A percentile compares a stretch with the other conserved stretches of the same genome.
Conservation (phyloP, 257 asterid species). For the Thymus mandschuricus region DNA sequence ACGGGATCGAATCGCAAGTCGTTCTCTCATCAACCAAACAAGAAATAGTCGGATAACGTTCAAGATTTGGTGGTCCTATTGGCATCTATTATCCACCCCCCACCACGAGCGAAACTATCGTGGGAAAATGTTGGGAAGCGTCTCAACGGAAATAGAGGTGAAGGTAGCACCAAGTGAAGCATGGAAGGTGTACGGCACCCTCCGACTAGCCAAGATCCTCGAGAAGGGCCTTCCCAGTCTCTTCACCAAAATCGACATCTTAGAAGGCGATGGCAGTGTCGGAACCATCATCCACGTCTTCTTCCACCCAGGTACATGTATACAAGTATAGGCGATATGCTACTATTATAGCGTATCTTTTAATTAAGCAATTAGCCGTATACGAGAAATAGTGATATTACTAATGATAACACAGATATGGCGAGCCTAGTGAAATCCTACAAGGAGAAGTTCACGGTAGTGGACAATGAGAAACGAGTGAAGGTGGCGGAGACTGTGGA, state of each 20-base stretch:
- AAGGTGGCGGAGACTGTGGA: slow-evolving; percentile 56
- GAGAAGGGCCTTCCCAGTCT: slow-evolving; percentile 37
- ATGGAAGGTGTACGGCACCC: slow-evolving; percentile 58
- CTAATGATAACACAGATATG: slow-evolving; percentile 23
- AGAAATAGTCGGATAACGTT: too few species aligned
- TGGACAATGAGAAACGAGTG: slow-evolving; percentile 54
- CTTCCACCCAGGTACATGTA: slow-evolving; percentile 39
- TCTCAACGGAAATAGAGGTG: slow-evolving; percentile 44
- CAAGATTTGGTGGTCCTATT: too few species aligned
- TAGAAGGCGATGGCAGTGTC: slow-evolving; percentile 56
- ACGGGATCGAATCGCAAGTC: too few species aligned
- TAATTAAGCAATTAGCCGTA: too few species aligned
- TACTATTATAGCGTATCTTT: too few species aligned
- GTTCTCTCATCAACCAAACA: too few species aligned
- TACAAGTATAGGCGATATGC: slow-evolving; percentile 1
- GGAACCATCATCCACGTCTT: slow-evolving; percentile 54
- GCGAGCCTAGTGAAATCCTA: slow-evolving; percentile 31
- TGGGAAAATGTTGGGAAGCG: slow-evolving; percentile 31
- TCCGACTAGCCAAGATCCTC: slow-evolving; percentile 37
- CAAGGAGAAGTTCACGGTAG: slow-evolving; percentile 60
- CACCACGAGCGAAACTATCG: slow-evolving; percentile 46
- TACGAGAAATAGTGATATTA: neutral
- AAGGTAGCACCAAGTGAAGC: slow-evolving; percentile 55
- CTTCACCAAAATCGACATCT: slow-evolving; percentile 38
- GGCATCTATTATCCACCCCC: neutral